Evolutionary conservation across 306 rosid genomes (phyloP), one percentile per base, ranked within the genome.

Genomic region (Trifolium fragiferum): DNA sequence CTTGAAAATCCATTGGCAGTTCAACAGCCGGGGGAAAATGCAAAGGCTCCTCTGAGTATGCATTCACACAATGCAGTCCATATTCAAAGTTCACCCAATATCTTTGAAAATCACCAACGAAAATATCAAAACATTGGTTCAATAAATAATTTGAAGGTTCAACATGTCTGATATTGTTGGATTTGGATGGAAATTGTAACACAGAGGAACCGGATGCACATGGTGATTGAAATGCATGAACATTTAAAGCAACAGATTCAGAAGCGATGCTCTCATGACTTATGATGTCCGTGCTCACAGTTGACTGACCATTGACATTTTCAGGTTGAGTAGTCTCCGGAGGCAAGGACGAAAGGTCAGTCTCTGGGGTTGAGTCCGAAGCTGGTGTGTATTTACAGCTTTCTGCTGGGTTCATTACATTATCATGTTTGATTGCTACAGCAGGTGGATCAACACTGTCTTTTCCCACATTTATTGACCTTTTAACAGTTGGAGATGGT

Each of bases 111-210:
- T 93, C 90, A 47, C 93, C 80, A 21, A 78, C 30, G 44, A 93
- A 81, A 80, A 85, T 82, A 82, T 92, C 88, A 58, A 74, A 32
- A 33, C 73, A 82, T 40, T 70, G 81, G 70, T 41, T 25, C 51
- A 74, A 84, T 25, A 61, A 74, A 18, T 68, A 66, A 69, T 79
- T 87, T 63, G 70, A 25, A 68, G 84, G 58, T 76, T 83, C 62
- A 73, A 55, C 78, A 33, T 61, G 65, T 71, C 47, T 80, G 71
- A 55, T 40, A 63, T 75, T 25, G 81, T 81, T 76, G 15, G 60
- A 16, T 37, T 86, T 86, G 83, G 82, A 73, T 88, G 80, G 88
- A 81, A 87, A 80, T 4, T 90, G 89, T 21, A 90, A 87, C 35
- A 85, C 79, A 1, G 85, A 70, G 18, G 87, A 83, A 88, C 85